Evolutionary conservation across 2,329 filamentous ascomycete genomes (phyloP), one percentile per base, ranked within the genome.

Genomic region (Cladosporium phlei): DNA sequence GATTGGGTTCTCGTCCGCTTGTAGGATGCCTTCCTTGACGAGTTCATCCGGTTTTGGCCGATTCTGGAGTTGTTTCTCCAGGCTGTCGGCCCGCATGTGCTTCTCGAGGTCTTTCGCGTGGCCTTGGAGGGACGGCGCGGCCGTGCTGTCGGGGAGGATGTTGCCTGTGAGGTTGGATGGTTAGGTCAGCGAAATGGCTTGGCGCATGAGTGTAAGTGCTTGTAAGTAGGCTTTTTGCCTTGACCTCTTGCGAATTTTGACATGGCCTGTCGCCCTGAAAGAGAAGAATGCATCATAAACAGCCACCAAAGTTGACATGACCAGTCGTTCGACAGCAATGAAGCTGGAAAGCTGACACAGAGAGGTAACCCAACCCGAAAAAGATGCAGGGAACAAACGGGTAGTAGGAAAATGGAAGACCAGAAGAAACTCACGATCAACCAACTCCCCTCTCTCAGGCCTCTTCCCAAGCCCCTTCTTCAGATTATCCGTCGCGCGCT

Each of bases 51-150:
- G 85, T 27, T 79, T 75, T 1, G 90, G 90, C 16, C 90, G 78
- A 58, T 84, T 77, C 60, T 85, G 79, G 52, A 96, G 81, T 66
- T 90, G 90, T 61, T 94, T 88, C 67, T 95, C 93, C 52, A 96
- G 76, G 46, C 78, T 85, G 66, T 95, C 87, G 50, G 82, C 85
- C 11, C 85, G 80, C 89, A 96, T 95, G 66, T 88, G 84, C 65
- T 83, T 88, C 67, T 89, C 81, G 32, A 96, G 81, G 72, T 95
- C 87, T 61, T 79, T 84, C 67, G 93, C 88, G 52, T 88, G 81
- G 47, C 84, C 88, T 62, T 85, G 82, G 45, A 96, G 73, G 2
- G 84, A 78, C 0, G 90, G 89, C 0, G 89, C 88, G 14, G 85
- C 88, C 42, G 69, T 84, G 24, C 85, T 85, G 47, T 82, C 80